These are phyloP conservation scores for Salinomyces thailandicus DNA, from an alignment of 2,329 filamentous ascomycete species.

Conservation along the genomic window DNA sequence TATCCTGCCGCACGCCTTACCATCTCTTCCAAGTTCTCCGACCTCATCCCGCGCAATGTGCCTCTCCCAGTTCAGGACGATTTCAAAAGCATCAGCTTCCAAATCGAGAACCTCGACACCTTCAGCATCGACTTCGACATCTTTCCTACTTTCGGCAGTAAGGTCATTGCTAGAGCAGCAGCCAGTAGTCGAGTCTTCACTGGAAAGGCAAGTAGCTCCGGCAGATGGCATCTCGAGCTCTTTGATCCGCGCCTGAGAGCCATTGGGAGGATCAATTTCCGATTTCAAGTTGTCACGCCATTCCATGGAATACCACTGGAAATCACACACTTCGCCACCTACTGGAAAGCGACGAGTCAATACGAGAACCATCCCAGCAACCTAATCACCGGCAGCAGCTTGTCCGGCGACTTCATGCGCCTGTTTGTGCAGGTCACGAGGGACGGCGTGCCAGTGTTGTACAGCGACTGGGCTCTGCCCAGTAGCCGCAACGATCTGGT, in stretches of 20 bases:
- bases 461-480: slow-evolving; percentile 64
- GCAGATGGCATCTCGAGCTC: slow-evolving; percentile 72
- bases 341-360: slow-evolving; percentile 97
- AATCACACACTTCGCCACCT: slow-evolving; percentile 96
- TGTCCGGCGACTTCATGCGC: slow-evolving; percentile 90
- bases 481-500: slow-evolving; percentile 58
- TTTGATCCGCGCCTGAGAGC: slow-evolving; percentile 86
- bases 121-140: slow-evolving; percentile 97
- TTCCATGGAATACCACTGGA: slow-evolving; percentile 87
- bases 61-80: slow-evolving; percentile 95
- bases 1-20: slow-evolving; percentile 91
- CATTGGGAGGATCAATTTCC: slow-evolving; percentile 89
- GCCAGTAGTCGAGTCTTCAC: slow-evolving; percentile 81
- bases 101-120: slow-evolving; percentile 83
- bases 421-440: slow-evolving; percentile 85
- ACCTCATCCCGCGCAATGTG: slow-evolving; percentile 92
- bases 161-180: slow-evolving; percentile 92
- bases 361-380: slow-evolving; percentile 75
- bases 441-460: slow-evolving; percentile 77
- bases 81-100: slow-evolving; percentile 84
- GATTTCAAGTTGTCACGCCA: slow-evolving; percentile 91
- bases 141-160: slow-evolving; percentile 93
- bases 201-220: slow-evolving; percentile 61
- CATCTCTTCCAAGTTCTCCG: slow-evolving; percentile 91
- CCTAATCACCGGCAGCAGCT: slow-evolving; percentile 85